Conservation (phyloP, 164 flowering plant genomes). For the Magnolia sinica region DNA sequence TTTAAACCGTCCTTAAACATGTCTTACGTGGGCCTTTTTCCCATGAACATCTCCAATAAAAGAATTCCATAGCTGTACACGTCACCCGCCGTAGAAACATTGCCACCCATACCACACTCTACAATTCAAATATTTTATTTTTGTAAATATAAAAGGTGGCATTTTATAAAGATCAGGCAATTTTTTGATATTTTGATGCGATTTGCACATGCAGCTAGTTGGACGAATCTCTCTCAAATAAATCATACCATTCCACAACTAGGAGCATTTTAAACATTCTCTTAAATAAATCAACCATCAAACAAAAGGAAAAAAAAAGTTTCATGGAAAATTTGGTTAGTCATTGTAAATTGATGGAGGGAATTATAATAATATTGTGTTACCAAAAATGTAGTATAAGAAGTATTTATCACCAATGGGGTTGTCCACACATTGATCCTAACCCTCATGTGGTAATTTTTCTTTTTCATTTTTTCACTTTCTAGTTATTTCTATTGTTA, state of each 20-base stretch:
- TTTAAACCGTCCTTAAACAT: constrained; percentile 10
- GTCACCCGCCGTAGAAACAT: constrained; percentile 2
- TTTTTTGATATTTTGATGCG: neutral
- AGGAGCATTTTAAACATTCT: too few relatives aligned
- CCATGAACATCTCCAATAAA: constrained; percentile 7
- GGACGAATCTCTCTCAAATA: too few relatives aligned
- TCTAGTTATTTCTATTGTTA: neutral
- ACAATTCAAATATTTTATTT: neutral
- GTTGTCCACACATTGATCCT: too few relatives aligned
- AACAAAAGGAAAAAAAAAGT: too few relatives aligned
- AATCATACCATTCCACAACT: too few relatives aligned
- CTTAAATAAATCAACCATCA: too few relatives aligned
- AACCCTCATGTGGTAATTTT: too few relatives aligned
- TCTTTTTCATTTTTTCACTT: too few relatives aligned
- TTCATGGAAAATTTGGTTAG: too few relatives aligned
- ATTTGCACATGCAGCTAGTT: neutral
- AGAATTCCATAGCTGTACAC: constrained; percentile 7
- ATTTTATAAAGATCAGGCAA: neutral
- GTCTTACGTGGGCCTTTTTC: neutral
- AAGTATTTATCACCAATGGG: neutral
- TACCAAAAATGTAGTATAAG: neutral
- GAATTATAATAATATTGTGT: too few relatives aligned
- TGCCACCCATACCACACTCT: constrained; percentile 7
- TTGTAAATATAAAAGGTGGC: neutral
- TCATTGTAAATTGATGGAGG: too few relatives aligned